phyloP scores from a whole-genome alignment of 208 protist species.

The Wallacemonas sp. region DNA sequence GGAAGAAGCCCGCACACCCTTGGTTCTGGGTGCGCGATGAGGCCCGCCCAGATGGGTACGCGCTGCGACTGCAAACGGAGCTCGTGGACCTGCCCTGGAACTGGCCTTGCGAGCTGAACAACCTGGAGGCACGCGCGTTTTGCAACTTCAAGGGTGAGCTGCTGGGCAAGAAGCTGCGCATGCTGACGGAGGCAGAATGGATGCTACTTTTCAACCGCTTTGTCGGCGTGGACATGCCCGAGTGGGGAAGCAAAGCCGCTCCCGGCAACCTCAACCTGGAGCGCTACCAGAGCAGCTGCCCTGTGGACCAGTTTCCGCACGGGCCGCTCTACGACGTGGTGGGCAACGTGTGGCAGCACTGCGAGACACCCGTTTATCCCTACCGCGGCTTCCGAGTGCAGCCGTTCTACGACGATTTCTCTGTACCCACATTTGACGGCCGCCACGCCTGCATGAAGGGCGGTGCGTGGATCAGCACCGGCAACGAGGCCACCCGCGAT shows the following conservation, averaged over 20 bases:
- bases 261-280: constrained; percentile 90
- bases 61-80: constrained; percentile 90
- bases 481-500: constrained; percentile 92
- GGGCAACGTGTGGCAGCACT: constrained; percentile 97
- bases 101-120: constrained; percentile 96
- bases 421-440: constrained; percentile 95
- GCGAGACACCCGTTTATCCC: constrained; percentile 88
- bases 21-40: constrained; percentile 94
- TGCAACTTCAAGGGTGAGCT: constrained; percentile 92
- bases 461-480: constrained; percentile 93
- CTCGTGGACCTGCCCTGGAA: constrained; percentile 93
- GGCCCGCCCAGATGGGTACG: constrained; percentile 68
- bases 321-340: constrained; percentile 91
- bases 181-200: constrained; percentile 93
- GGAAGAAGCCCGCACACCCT: constrained; percentile 89
- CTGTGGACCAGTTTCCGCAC: constrained; percentile 82
- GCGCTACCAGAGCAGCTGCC: constrained; percentile 80
- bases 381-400: constrained; percentile 92
- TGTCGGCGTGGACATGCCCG: constrained; percentile 72
- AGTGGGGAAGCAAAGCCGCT: constrained; percentile 63
- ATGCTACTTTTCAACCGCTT: constrained; percentile 82
- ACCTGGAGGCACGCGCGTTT: constrained; percentile 95
- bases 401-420: constrained; percentile 96
- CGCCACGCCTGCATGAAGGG: constrained; percentile 95
- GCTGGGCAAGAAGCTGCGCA: constrained; percentile 70